phyloP scores from a whole-genome alignment of 352 stramenopile genomes.

The Pythium volutum region DNA sequence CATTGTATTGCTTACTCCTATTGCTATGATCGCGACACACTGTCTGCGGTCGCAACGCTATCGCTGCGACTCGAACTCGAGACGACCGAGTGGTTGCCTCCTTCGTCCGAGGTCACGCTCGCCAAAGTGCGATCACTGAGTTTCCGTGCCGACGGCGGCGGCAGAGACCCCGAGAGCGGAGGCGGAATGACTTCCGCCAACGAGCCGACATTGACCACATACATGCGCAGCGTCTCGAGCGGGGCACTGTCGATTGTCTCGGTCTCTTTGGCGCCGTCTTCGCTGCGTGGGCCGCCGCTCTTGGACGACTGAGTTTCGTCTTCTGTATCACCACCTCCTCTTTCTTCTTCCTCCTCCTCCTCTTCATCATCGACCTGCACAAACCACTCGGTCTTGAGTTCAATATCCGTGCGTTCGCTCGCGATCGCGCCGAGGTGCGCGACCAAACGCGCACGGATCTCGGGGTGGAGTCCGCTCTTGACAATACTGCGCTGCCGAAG shows the following conservation, averaged over 20 bases:
- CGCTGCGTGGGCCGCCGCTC: conserved; percentile 6
- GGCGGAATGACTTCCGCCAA: neutral
- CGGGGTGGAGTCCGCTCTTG: conserved; percentile 66
- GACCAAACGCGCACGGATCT: conserved; percentile 66
- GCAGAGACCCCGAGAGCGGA: neutral
- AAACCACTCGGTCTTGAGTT: conserved; percentile 73
- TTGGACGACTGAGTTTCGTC: conserved; percentile 16
- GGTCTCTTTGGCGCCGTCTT: conserved; percentile 14
- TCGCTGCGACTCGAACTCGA: neutral
- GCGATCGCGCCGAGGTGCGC: conserved; percentile 56
- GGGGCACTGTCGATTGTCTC: conserved; percentile 19
- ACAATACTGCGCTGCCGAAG: conserved; percentile 70
- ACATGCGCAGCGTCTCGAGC: conserved; percentile 69
- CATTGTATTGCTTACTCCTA: neutral
- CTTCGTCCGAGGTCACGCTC: conserved; percentile 23
- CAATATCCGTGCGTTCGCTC: conserved; percentile 54
- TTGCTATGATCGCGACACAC: neutral
- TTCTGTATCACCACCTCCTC: conserved; percentile 32
- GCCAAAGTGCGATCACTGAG: conserved; percentile 21
- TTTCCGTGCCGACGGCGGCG: conserved; percentile 18
- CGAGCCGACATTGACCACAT: conserved; percentile 27
- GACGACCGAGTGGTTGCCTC: conserved; percentile 14
- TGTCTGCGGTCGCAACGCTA: neutral
- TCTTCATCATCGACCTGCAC: conserved; percentile 31
- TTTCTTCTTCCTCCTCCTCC: conserved; percentile 23